Evolutionary conservation across 164 flowering plant genomes (phyloP).

Genomic region (Vitis rotundifolia): DNA sequence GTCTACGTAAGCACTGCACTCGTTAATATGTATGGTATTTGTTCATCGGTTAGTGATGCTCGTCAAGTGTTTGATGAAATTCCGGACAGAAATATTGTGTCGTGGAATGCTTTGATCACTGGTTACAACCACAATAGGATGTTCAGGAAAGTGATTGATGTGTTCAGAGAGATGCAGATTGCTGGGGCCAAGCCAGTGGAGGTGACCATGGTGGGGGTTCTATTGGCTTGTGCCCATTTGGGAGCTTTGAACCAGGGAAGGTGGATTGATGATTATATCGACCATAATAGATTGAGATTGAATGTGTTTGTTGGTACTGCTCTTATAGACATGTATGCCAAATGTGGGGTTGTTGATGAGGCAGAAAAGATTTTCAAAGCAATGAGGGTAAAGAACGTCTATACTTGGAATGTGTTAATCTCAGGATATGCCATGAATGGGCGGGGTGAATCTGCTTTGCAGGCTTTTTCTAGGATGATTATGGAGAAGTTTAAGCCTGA

Average conservation of each 20-base stretch:
- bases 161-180: conserved; percentile 23
- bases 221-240: conserved; percentile 32
- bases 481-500: conserved; percentile 21
- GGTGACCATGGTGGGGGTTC: conserved; percentile 25
- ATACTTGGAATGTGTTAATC: conserved; percentile 33
- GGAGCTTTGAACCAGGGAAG: conserved; percentile 32
- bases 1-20: conserved; percentile 32
- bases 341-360: conserved; percentile 23
- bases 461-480: conserved; percentile 20
- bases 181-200: conserved; percentile 19
- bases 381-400: conserved; percentile 24
- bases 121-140: conserved; percentile 33
- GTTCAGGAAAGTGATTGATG: conserved; percentile 22
- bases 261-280: conserved; percentile 31
- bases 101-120: conserved; percentile 44
- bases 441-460: conserved; percentile 23
- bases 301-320: conserved; percentile 33
- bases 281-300: conserved; percentile 11
- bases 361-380: conserved; percentile 21
- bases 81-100: conserved; percentile 31
- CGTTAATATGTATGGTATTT: conserved; percentile 32
- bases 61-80: conserved; percentile 41
- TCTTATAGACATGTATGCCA: conserved; percentile 30
- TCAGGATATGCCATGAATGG: conserved; percentile 33
- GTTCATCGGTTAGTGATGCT: conserved; percentile 20